Evolutionary conservation across 1,284 basidiomycete species (phyloP), one percentile per base, ranked within the genome.

Genomic region (Sanghuangporus baumii): DNA sequence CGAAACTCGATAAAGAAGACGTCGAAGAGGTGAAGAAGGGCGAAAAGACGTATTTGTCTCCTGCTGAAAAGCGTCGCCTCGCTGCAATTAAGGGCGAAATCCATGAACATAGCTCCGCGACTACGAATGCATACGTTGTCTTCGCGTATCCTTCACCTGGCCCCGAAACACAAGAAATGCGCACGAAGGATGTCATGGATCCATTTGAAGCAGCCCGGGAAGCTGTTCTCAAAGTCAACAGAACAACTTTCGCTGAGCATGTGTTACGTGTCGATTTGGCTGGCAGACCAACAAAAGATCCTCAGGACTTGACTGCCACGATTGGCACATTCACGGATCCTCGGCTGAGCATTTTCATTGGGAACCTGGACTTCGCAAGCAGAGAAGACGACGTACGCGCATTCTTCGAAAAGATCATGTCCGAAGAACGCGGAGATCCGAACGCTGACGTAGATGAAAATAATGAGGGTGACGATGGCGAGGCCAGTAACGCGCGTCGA

Each of bases 11-110:
- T 61, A 76, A 78, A 38, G 77, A 79, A 31, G 76, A 74, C 20
- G 67, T 69, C 9, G 70, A 69, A 41, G 71, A 73, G 48, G 69
- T 74, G 16, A 79, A 81, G 67, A 75, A 74, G 23, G 78, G 83
- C 61, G 81, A 83, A 63, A 89, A 88, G 72, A 78, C 76, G 66
- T 93, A 84, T 72, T 81, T 97, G 59, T 93, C 86, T 18, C 81
- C 92, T 0, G 83, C 83, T 62, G 92, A 98, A 74, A 98, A 98
- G 80, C 93, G 96, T 75, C 92, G 91, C 69, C 88, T 98, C 46
- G 93, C 95, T 0, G 97, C 94, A 73, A 97, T 98, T 74, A 94
- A 94, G 71, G 87, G 89, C 64, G 92, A 96, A 68, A 84, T 95
- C 70, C 93, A 96, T 73, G 65, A 69, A 12, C 76, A 84, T 1